Conservation (phyloP, 352 stramenopile genomes). For the Globisporangium abappressorium region DNA sequence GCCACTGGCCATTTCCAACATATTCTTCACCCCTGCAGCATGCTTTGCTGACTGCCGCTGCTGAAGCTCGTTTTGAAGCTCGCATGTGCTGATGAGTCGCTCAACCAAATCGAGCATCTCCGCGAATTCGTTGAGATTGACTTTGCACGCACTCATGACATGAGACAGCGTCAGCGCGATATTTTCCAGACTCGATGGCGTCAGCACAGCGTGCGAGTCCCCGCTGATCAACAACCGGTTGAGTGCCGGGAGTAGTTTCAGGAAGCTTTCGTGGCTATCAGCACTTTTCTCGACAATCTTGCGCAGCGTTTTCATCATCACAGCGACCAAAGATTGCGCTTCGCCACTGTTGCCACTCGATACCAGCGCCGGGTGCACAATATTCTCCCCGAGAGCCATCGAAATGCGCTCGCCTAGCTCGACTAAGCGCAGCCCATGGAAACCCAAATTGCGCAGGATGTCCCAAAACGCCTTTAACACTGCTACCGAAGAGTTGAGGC, state of each 20-base stretch:
- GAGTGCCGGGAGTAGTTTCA: neutral
- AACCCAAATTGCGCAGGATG: neutral
- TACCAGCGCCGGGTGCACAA: neutral
- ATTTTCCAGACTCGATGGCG: neutral
- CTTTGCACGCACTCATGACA: neutral
- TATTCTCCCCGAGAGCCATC: neutral
- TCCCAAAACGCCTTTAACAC: neutral
- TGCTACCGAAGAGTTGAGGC: neutral
- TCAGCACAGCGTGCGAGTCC: neutral
- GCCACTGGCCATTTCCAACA: neutral
- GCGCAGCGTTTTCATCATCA: conserved; percentile 7
- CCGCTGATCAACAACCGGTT: neutral
- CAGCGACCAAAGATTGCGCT: neutral
- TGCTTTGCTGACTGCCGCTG: neutral
- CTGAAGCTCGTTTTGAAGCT: neutral
- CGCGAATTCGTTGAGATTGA: neutral
- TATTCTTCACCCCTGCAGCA: neutral
- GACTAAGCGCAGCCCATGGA: neutral
- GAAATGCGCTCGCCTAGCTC: neutral
- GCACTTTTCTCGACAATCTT: neutral
- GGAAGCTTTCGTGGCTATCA: neutral
- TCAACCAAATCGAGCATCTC: conserved; percentile 3
- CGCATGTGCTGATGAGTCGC: neutral
- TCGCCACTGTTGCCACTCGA: neutral
- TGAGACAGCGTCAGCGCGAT: neutral